Percentiles rank a stretch among this genome's conserved stretches.
phyloP scores from a whole-genome alignment of 2,329 filamentous ascomycete genomes.

The Scopulariopsis brevicaulis region DNA sequence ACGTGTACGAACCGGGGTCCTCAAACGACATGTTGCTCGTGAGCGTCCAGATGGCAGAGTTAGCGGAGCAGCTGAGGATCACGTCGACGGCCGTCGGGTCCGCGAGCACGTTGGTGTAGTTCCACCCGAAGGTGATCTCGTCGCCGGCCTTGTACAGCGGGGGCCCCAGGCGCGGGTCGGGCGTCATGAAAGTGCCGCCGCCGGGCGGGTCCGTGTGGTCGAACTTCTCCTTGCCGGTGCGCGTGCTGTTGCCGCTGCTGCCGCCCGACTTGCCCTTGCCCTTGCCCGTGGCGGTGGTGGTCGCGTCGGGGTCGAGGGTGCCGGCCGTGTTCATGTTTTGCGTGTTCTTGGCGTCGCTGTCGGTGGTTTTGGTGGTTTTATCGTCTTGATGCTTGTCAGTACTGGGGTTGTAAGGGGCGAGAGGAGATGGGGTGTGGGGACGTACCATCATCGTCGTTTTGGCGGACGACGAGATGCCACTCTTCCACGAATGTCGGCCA shows the following conservation, averaged over 20 bases:
- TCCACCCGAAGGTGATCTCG: conserved; percentile 50
- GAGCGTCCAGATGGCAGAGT: conserved; percentile 44
- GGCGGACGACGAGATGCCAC: conserved; percentile 40
- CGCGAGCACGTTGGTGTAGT: conserved; percentile 49
- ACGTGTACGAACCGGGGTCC: conserved; percentile 38
- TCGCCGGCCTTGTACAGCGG: conserved; percentile 51
- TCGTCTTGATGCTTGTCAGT: not conserved
- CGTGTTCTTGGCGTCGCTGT: not conserved
- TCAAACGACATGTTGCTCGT: conserved; percentile 51
- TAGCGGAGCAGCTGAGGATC: conserved; percentile 41
- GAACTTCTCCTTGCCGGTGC: conserved; percentile 8
- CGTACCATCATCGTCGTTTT: conserved; percentile 14
- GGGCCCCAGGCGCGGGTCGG: conserved; percentile 28
- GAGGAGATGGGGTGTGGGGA: not conserved
- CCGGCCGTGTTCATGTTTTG: conserved; percentile 10
- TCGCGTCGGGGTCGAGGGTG: conserved; percentile 28
- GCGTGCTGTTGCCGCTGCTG: conserved; percentile 13
- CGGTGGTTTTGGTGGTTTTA: not conserved
- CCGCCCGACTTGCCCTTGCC: conserved; percentile 12
- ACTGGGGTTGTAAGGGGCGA: not conserved
- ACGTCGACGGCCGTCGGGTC: conserved; percentile 50
- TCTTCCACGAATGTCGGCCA: conserved; percentile 44
- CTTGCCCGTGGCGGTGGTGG: conserved; percentile 14
- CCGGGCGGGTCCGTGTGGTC: conserved; percentile 19
- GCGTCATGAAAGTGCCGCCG: conserved; percentile 40